These are phyloP conservation scores for Sanghuangporus sanghuang DNA, from an alignment of 1,284 basidiomycete genomes.

Conservation along the genomic window DNA sequence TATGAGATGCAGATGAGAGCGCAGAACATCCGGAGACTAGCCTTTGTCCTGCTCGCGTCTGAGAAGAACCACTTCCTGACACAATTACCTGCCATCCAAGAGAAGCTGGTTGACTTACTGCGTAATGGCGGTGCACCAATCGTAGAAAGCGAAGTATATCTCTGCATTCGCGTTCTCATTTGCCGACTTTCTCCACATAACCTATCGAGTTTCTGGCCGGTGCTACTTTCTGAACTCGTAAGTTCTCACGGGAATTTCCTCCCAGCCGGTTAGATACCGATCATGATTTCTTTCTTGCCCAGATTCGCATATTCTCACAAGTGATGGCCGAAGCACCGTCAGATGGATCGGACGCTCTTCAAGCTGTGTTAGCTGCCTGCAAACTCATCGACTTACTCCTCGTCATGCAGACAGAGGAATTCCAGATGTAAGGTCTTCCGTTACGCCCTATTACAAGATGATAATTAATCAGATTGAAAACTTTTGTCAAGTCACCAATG, in stretches of 20 bases:
- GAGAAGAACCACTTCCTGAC: slow-evolving; percentile 89
- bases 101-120: slow-evolving; percentile 93
- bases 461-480: slow-evolving; percentile 15
- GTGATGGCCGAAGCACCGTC: slow-evolving; percentile 54
- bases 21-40: slow-evolving; percentile 82
- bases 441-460: neutral
- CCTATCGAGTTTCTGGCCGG: slow-evolving; percentile 94
- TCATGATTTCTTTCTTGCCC: neutral
- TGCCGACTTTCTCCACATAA: slow-evolving; percentile 92
- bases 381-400: slow-evolving; percentile 93
- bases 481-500: slow-evolving; percentile 79
- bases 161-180: slow-evolving; percentile 88
- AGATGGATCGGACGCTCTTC: slow-evolving; percentile 80
- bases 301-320: slow-evolving; percentile 78
- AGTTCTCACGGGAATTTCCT: slow-evolving; percentile 25
- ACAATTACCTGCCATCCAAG: slow-evolving; percentile 90
- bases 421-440: slow-evolving; percentile 75
- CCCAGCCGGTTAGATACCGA: neutral
- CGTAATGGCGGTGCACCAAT: slow-evolving; percentile 77
- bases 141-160: slow-evolving; percentile 91
- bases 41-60: slow-evolving; percentile 79
- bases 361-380: slow-evolving; percentile 81
- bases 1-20: slow-evolving; percentile 90
- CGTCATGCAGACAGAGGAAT: slow-evolving; percentile 92
- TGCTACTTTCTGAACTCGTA: slow-evolving; percentile 89